These are phyloP conservation scores for Torulaspora quercuum DNA, from an alignment of 805 yeast genomes.

Conservation along the genomic window DNA sequence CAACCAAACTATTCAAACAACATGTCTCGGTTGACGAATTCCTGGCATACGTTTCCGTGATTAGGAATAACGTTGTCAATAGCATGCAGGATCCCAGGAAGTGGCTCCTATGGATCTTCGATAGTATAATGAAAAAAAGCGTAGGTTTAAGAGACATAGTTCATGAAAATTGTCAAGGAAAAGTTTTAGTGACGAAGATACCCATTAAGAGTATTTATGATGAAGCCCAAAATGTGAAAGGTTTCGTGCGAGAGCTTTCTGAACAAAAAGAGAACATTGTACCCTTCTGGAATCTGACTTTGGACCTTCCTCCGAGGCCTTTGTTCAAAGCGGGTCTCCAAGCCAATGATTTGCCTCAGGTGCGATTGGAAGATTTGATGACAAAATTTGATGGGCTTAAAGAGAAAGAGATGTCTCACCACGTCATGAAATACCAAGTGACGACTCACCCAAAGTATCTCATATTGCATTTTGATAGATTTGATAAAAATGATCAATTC, in stretches of 20 bases:
- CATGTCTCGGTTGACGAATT: constrained; percentile 70
- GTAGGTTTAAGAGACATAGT: constrained; percentile 31
- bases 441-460: constrained; percentile 50
- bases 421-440: constrained; percentile 41
- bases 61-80: constrained; percentile 45
- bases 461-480: constrained; percentile 56
- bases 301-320: constrained; percentile 60
- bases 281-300: constrained; percentile 40
- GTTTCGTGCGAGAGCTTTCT: constrained; percentile 20
- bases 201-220: constrained; percentile 27
- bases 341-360: constrained; percentile 51
- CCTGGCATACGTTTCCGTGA: constrained; percentile 45
- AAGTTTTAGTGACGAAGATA: constrained; percentile 38
- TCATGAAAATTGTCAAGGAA: constrained; percentile 51
- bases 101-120: constrained; percentile 59
- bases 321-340: constrained; percentile 50
- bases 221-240: constrained; percentile 22
- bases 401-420: constrained; percentile 37
- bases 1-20: constrained; percentile 50
- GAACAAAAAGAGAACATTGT: constrained; percentile 17
- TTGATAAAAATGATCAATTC: constrained; percentile 36
- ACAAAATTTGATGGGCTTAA: constrained; percentile 37
- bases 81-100: constrained; percentile 50
- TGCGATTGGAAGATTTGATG: constrained; percentile 45
- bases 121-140: constrained; percentile 39